phyloP scores from a whole-genome alignment of 73 alveolate genomes.

The Durusdinium trenchii region DNA sequence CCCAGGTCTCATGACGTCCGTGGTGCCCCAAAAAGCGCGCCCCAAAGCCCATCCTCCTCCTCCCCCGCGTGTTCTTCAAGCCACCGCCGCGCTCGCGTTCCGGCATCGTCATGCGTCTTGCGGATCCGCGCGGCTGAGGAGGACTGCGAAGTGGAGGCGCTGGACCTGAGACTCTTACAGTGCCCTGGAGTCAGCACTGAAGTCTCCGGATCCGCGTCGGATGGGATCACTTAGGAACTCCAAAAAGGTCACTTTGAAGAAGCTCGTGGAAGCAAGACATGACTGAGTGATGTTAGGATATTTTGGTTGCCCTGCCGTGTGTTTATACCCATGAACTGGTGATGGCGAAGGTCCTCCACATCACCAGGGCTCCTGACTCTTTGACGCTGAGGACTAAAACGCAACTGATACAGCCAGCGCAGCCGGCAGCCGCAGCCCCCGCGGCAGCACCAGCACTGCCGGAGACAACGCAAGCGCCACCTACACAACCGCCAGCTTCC shows the following conservation, averaged over 20 bases:
- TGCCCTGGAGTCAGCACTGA: neutral
- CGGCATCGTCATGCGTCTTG: no score
- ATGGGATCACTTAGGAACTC: neutral
- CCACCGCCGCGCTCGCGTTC: no score
- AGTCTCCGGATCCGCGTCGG: neutral
- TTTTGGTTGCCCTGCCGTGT: neutral
- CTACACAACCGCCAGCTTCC: no score
- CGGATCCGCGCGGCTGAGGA: no score
- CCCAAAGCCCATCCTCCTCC: no score
- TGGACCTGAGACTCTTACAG: constrained; percentile 43
- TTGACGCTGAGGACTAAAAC: constrained; percentile 51
- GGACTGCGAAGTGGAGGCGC: neutral
- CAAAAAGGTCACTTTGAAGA: neutral
- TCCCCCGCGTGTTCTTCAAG: no score
- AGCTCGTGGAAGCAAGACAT: neutral
- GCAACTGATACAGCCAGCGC: neutral
- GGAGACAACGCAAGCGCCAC: neutral
- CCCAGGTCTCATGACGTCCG: no score
- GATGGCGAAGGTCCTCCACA: no score
- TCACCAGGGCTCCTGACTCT: no score
- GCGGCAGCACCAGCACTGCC: neutral
- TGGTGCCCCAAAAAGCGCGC: no score
- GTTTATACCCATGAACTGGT: neutral
- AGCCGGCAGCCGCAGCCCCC: neutral
- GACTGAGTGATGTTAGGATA: no score